Evolutionary conservation across 441 rosid genomes (phyloP), one percentile per base, ranked within the genome.

Genomic region (Flueggea neowawraea): DNA sequence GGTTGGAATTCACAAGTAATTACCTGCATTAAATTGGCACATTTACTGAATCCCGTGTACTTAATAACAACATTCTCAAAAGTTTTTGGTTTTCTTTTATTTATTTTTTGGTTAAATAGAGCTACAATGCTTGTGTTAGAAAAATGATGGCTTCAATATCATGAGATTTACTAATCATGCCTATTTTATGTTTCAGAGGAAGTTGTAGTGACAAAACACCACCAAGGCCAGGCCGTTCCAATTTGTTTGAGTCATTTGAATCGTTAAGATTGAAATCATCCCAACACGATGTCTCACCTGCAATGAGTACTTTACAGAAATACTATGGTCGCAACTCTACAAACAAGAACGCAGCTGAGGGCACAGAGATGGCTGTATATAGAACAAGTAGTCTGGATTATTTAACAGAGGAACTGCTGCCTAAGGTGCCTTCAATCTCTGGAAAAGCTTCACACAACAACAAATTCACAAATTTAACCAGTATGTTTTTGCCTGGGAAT

Each of bases 351-450:
- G 58, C 51, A 52, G 51, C 57, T 54, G 79, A 76, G 69, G 79
- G 82, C 67, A 78, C 60, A 60, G 87, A 82, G 75, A 82, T 82
- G 90, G 71, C 85, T n/a, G 81, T 80, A 57, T 75, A 80, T 45
- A 62, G 72, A 51, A 67, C 49, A 12, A 69, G 73, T 57, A 74
- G 71, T 49, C 64, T 69, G 31, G 68, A 58, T 64, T 39, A 22
- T 53, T 57, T 66, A 12, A 66, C 54, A 12, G 71, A 77, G 65
- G 76, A 67, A 44, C 63, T 66, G 57, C 63, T 69, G 33, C 67
- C 73, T 16, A 77, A 69, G 69, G 56, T 68, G 61, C 69, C 77
- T 16, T 60, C 78, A 10, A 4, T 50, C 47, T 56, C 72, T 9
- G 63, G 62, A 13, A 57, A 72, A 12, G 36, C 64, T 50, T 59